Evolutionary conservation across 805 yeast species (phyloP).

Genomic region (Allodekkera sacchari): DNA sequence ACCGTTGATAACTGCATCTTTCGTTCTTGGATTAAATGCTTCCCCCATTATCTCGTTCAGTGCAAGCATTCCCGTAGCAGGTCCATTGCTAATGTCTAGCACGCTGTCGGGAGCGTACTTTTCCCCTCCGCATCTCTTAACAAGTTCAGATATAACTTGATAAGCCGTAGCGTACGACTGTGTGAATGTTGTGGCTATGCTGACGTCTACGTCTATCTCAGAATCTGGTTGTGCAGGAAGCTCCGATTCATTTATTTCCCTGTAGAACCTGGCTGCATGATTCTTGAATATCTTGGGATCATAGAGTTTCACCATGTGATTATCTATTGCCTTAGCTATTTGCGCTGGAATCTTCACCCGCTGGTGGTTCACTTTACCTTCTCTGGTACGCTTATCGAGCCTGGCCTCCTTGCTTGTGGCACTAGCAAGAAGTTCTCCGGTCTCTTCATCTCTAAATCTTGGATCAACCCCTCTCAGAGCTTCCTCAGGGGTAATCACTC

Average conservation of each 20-base stretch:
- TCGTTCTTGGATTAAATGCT: slow-evolving; percentile 48
- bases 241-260: slow-evolving; percentile 38
- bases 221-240: slow-evolving; percentile 36
- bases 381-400: slow-evolving; percentile 46
- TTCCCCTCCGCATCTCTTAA: slow-evolving; percentile 41
- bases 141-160: slow-evolving; percentile 61
- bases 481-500: slow-evolving; percentile 31
- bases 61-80: slow-evolving; percentile 87
- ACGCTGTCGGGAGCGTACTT: slow-evolving; percentile 55
- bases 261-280: slow-evolving; percentile 35
- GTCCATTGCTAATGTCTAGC: slow-evolving; percentile 81
- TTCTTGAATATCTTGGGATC: slow-evolving; percentile 58
- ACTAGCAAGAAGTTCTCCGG: slow-evolving; percentile 28
- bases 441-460: slow-evolving; percentile 23
- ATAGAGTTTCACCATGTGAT: slow-evolving; percentile 52
- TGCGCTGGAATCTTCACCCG: slow-evolving; percentile 48
- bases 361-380: slow-evolving; percentile 44
- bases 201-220: slow-evolving; percentile 61
- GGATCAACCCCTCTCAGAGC: slow-evolving; percentile 24
- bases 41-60: slow-evolving; percentile 74
- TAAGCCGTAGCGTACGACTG: slow-evolving; percentile 70
- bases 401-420: slow-evolving; percentile 43
- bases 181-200: slow-evolving; percentile 69
- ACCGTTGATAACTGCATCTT: slow-evolving; percentile 70
- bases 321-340: slow-evolving; percentile 51